Conservation (phyloP, 2,329 filamentous ascomycete genomes). For the Penicillium fuscoglaucum region DNA sequence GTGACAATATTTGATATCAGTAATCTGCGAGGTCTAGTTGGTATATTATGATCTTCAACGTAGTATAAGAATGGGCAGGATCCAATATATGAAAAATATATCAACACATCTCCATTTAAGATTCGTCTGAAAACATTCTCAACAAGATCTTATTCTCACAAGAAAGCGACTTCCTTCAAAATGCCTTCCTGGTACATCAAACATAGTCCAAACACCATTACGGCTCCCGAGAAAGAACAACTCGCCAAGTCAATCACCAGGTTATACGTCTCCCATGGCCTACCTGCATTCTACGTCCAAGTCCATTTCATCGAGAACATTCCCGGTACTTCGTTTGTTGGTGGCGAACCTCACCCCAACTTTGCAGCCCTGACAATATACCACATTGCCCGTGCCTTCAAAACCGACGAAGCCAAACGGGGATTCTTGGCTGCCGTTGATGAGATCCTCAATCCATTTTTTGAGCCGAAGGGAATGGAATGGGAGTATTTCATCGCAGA, state of each 20-base stretch:
- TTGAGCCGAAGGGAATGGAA: conserved; percentile 8
- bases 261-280: background rate
- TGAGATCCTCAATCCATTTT: conserved; percentile 1
- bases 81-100: background rate
- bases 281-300: conserved; percentile 2
- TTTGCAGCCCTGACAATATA: conserved; percentile 4
- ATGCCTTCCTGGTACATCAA: background rate
- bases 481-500: conserved; percentile 15
- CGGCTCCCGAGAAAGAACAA: background rate
- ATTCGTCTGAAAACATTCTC: background rate
- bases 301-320: background rate
- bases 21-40: background rate
- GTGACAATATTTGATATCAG: background rate
- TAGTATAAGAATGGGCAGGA: background rate
- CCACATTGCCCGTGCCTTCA: conserved; percentile 12
- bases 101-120: background rate
- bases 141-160: background rate
- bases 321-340: background rate
- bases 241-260: conserved; percentile 11
- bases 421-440: conserved; percentile 1
- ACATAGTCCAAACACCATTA: conserved; percentile 5
- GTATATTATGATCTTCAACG: background rate
- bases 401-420: conserved; percentile 1
- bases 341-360: background rate
- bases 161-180: background rate